Evolutionary conservation across 1,284 basidiomycete species (phyloP).

Genomic region (Ceraceosorus guamensis): DNA sequence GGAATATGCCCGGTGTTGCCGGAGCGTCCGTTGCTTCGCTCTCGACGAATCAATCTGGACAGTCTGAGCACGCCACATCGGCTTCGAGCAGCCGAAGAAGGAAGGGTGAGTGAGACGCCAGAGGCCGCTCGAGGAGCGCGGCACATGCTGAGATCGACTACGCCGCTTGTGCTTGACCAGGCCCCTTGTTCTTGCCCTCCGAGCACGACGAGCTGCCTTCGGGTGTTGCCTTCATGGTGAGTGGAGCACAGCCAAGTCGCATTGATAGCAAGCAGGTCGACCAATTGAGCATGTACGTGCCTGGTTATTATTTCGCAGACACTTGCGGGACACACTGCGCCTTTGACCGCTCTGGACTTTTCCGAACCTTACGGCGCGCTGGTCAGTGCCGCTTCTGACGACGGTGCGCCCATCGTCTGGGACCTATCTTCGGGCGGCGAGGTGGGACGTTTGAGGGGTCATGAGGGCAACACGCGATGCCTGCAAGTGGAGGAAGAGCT

Average conservation of each 20-base stretch:
- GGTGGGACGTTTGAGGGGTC: conserved; percentile 40
- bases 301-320: conserved; percentile 49
- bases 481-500: conserved; percentile 87
- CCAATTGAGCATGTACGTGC: no score
- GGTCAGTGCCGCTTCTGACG: conserved; percentile 64
- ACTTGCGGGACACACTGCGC: conserved; percentile 68
- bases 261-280: no score
- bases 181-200: conserved; percentile 85
- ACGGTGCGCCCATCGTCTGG: conserved; percentile 65
- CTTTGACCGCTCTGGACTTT: conserved; percentile 84
- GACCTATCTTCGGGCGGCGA: conserved; percentile 62
- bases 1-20: conserved; percentile 44
- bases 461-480: conserved; percentile 61
- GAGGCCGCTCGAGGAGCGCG: conserved; percentile 13
- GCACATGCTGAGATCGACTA: conserved; percentile 13
- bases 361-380: conserved; percentile 92
- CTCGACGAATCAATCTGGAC: conserved; percentile 1
- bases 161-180: conserved; percentile 32
- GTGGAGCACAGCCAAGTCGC: no score
- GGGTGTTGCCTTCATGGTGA: conserved; percentile 84
- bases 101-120: conserved; percentile 1
- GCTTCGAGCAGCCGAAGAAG: no score
- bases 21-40: conserved; percentile 34
- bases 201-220: conserved; percentile 93
- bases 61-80: no score